Evolutionary conservation across 2,329 filamentous ascomycete genomes (phyloP).

Genomic region (Aspergillus pseudoglaucus): DNA sequence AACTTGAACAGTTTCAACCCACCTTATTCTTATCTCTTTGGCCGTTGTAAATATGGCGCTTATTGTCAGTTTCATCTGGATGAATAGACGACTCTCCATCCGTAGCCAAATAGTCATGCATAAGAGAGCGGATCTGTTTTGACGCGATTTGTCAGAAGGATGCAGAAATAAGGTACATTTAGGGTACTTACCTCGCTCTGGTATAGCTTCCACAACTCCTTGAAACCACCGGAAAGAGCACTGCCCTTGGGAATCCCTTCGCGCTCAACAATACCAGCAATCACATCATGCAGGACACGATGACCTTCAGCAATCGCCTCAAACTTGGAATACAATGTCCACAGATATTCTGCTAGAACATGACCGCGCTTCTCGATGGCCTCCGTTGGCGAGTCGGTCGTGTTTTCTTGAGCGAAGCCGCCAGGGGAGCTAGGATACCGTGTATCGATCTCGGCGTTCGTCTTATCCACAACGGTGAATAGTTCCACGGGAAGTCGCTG

Average conservation of each 20-base stretch:
- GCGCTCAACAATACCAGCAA: slow-evolving; percentile 75
- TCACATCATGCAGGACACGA: slow-evolving; percentile 85
- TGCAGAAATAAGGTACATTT: background rate
- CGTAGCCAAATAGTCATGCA: slow-evolving; percentile 94
- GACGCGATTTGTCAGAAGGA: background rate
- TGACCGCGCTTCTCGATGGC: slow-evolving; percentile 72
- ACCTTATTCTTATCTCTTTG: slow-evolving; percentile 46
- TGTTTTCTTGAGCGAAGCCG: slow-evolving; percentile 40
- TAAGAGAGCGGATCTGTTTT: slow-evolving; percentile 66
- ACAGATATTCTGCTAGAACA: slow-evolving; percentile 84
- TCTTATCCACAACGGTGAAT: slow-evolving; percentile 89
- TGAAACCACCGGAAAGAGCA: slow-evolving; percentile 78
- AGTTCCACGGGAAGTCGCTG: slow-evolving; percentile 89
- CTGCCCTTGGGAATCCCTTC: slow-evolving; percentile 61
- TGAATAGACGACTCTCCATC: slow-evolving; percentile 67
- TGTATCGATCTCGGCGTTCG: slow-evolving; percentile 87
- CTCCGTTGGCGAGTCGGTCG: slow-evolving; percentile 55
- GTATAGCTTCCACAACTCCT: slow-evolving; percentile 94
- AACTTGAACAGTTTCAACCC: background rate
- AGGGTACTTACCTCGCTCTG: slow-evolving; percentile 65
- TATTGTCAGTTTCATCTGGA: slow-evolving; percentile 43
- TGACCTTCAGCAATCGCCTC: slow-evolving; percentile 96
- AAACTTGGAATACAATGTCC: slow-evolving; percentile 91
- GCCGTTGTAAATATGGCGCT: slow-evolving; percentile 47
- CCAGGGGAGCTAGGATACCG: slow-evolving; percentile 77